Evolutionary conservation across 345 rosid genomes (phyloP), one percentile per base, ranked within the genome.

Genomic region (Excoecaria cochinchinensis): DNA sequence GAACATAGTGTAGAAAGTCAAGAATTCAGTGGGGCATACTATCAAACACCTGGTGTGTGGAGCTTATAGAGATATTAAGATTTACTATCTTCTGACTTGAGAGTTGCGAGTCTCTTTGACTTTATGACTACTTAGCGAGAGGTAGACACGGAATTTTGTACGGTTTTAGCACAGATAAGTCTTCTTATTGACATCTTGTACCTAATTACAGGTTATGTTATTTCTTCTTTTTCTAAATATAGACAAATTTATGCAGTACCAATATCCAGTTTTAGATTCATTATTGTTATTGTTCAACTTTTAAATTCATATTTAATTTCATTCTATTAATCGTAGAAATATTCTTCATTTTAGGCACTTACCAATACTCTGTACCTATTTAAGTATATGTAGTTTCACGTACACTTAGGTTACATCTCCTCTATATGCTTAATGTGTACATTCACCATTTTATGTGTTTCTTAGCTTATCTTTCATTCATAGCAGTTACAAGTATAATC

Each of bases 11-110:
- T 19, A 58, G 69, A 59, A 40, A 31, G 31, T 21, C 52, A 46
- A 40, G 21, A 10, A 15, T 60, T 59, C 59, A 48, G 74, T 59
- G 78, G 71, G 46, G 74, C 74, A 74, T 80, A 38, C 64, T 82
- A 58, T 80, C 86, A 76, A 67, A 53, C 88, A 67, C 57, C 78
- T 79, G 70, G 83, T 64, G 74, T 72, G 77, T 78, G 86, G 85
- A 76, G 69, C 8, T 51, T 72, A 31, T 82, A 38, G 76, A 3
- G 68, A n/a, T 31, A 31, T 2, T 31, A 31, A 31, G 31, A 31
- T 31, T 63, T 63, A n/a, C 40, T 24, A 60, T 4, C 40, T 38
- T 38, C n/a, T 16, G 31, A 61, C 8, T 31, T 36, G 22, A 2
- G n/a, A 63, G 21, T 58, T 40, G 46, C 4, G 36, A 50, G 46